These are phyloP conservation scores for Melanogaster broomeanus DNA, from an alignment of 768 basidiomycete genomes.

Conservation along the genomic window DNA sequence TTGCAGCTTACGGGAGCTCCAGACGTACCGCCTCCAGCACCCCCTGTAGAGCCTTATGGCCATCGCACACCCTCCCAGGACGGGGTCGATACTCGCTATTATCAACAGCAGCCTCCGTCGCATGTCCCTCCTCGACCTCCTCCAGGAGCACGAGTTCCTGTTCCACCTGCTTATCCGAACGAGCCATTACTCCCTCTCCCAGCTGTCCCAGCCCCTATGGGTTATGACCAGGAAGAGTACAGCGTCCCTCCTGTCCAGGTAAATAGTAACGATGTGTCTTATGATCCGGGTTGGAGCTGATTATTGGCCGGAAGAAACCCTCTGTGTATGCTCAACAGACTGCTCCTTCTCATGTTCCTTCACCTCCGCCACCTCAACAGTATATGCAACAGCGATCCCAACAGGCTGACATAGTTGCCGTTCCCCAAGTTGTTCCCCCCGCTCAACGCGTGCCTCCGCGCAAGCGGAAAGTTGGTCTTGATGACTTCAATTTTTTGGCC, in stretches of 20 bases:
- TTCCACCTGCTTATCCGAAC: conserved; percentile 36
- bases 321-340: conserved; percentile 24
- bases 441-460: conserved; percentile 45
- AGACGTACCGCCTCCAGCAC: conserved; percentile 35
- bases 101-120: conserved; percentile 34
- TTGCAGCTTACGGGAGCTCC: conserved; percentile 43
- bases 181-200: conserved; percentile 32
- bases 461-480: conserved; percentile 89
- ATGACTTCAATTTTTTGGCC: conserved; percentile 98
- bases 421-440: conserved; percentile 37
- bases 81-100: conserved; percentile 44
- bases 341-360: conserved; percentile 17
- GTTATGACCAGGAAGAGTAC: conserved; percentile 34
- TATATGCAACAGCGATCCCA: conserved; percentile 31
- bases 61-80: conserved; percentile 31
- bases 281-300: conserved; percentile 3
- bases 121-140: conserved; percentile 35
- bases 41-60: conserved; percentile 21
- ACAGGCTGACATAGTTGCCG: conserved; percentile 22
- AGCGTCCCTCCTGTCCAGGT: conserved; percentile 23
- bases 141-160: conserved; percentile 40
- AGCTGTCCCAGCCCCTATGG: conserved; percentile 11
- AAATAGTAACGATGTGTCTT: not conserved
- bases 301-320: conserved; percentile 11
- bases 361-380: conserved; percentile 24